A percentile compares a stretch with the other conserved stretches of the same genome.
phyloP scores from a whole-genome alignment of 192 early-diverging fungal species.

The Haplosporangium gracile region DNA sequence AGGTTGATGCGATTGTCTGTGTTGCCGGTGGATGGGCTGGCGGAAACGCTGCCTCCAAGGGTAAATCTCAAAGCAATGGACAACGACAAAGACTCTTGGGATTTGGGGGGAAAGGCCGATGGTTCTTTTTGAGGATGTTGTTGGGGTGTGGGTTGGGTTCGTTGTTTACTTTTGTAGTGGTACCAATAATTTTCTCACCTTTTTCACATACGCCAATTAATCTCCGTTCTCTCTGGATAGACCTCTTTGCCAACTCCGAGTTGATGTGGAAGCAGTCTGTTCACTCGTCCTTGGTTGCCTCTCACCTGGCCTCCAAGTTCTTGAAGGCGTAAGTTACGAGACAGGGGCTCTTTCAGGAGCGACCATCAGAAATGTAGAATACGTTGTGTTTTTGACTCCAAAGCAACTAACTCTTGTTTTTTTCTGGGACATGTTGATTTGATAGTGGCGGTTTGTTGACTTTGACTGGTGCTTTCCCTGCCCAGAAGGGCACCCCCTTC shows the following conservation, averaged over 20 bases:
- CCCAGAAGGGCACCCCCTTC: conserved; percentile 77
- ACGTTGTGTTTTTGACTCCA: not conserved
- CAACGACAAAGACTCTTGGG: not conserved
- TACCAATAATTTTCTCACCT: conserved; percentile 23
- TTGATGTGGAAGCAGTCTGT: conserved; percentile 88
- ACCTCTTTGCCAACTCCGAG: conserved; percentile 78
- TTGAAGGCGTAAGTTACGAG: conserved; percentile 73
- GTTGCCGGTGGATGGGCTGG: conserved; percentile 98
- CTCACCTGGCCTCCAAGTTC: conserved; percentile 78
- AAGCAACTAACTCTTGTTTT: not conserved
- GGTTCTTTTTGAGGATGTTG: not conserved
- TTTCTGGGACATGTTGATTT: not conserved
- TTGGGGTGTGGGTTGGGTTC: not conserved
- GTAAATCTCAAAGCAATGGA: conserved; percentile 37
- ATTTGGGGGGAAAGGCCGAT: not conserved
- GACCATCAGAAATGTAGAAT: not conserved
- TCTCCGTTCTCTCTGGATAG: conserved; percentile 28
- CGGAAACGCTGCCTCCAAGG: conserved; percentile 80
- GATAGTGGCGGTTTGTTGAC: conserved; percentile 78
- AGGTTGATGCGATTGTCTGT: conserved; percentile 88
- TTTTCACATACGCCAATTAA: not conserved
- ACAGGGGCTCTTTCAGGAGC: not conserved
- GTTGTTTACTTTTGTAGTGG: conserved; percentile 5
- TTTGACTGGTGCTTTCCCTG: conserved; percentile 84
- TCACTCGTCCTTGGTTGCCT: conserved; percentile 86